Evolutionary conservation across 1,284 basidiomycete genomes (phyloP).

Genomic region (Papiliotrema fonsecae): DNA sequence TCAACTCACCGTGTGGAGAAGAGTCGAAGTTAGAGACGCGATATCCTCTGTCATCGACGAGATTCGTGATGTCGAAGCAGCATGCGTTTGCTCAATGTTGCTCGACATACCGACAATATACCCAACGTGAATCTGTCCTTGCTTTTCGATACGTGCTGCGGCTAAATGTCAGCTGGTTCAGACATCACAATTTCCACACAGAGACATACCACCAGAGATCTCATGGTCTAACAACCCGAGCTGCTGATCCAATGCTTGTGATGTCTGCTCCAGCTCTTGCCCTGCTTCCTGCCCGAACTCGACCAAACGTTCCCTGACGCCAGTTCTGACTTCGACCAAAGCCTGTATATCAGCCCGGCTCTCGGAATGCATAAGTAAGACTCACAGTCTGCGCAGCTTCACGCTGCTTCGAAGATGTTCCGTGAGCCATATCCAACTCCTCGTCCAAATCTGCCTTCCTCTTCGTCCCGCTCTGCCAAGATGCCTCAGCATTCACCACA

Average conservation of each 20-base stretch:
- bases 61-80: conserved; percentile 11
- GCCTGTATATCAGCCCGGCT: conserved; percentile 14
- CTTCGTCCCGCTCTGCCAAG: conserved; percentile 5
- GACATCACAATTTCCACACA: not conserved
- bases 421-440: conserved; percentile 11
- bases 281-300: conserved; percentile 22
- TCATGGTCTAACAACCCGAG: conserved; percentile 19
- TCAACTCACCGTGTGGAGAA: conserved; percentile 27
- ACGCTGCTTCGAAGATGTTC: conserved; percentile 14
- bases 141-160: not conserved
- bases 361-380: not conserved
- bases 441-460: conserved; percentile 5
- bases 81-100: conserved; percentile 11
- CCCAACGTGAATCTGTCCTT: not conserved
- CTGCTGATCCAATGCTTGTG: conserved; percentile 20
- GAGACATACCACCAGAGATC: conserved; percentile 22
- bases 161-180: not conserved
- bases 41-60: conserved; percentile 13
- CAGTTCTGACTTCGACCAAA: conserved; percentile 20
- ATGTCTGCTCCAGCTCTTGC: conserved; percentile 15
- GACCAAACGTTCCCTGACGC: conserved; percentile 19
- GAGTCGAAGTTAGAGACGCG: conserved; percentile 13
- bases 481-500: conserved; percentile 1
- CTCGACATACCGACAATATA: conserved; percentile 1
- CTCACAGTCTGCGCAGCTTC: conserved; percentile 19